Percentiles rank a stretch among this genome's conserved stretches.
phyloP scores from a whole-genome alignment of 2,329 filamentous ascomycete species.

The Didymosphaeria variabile region DNA sequence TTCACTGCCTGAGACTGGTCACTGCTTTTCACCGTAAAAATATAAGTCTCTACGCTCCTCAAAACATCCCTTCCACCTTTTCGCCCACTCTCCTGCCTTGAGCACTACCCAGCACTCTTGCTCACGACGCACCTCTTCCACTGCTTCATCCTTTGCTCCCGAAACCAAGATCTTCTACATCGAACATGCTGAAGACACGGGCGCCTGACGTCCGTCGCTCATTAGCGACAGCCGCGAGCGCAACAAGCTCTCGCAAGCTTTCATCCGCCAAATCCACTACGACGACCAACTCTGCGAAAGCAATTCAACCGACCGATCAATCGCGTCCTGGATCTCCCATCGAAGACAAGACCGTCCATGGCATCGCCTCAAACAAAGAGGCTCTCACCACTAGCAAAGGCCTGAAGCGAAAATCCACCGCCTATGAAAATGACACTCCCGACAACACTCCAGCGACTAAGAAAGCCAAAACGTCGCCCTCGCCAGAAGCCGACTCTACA shows the following conservation, averaged over 20 bases:
- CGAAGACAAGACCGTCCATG: neutral
- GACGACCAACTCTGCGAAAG: neutral
- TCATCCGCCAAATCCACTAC: neutral
- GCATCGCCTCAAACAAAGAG: neutral
- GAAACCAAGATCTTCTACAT: neutral
- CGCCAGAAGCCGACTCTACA: neutral
- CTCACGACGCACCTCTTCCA: neutral
- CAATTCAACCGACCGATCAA: neutral
- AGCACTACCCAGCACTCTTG: neutral
- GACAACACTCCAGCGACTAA: neutral
- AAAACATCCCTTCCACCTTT: neutral
- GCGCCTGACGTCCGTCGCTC: neutral
- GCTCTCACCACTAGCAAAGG: neutral
- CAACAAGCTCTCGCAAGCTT: neutral
- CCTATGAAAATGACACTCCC: neutral
- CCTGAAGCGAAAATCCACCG: neutral
- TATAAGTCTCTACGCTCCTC: neutral
- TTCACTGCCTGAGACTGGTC: neutral
- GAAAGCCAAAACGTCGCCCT: neutral
- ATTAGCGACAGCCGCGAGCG: neutral
- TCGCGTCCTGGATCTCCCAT: neutral
- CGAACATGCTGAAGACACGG: neutral
- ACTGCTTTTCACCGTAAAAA: neutral
- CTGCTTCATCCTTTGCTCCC: neutral
- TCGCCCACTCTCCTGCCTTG: neutral